Conservation (phyloP, 1,284 basidiomycete genomes). For the Apiotrichum siamense region DNA sequence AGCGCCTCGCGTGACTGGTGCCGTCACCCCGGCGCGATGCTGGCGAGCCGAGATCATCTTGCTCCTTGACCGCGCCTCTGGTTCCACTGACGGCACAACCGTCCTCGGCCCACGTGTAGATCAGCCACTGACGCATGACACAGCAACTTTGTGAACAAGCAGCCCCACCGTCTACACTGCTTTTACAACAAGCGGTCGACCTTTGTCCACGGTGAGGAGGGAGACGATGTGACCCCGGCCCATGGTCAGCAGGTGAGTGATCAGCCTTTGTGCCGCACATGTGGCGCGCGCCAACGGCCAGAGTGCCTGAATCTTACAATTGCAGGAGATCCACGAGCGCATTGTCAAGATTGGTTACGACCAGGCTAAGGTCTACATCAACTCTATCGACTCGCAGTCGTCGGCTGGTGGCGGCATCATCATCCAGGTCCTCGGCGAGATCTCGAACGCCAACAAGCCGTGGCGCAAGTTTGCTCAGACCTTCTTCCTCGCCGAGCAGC, state of each 20-base stretch:
- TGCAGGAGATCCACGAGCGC: slow-evolving; percentile 92
- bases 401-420: slow-evolving; percentile 94
- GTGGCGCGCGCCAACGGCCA: too few relatives aligned
- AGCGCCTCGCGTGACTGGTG: background rate
- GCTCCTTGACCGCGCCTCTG: too few relatives aligned
- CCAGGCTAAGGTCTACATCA: slow-evolving; percentile 96
- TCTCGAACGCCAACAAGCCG: slow-evolving; percentile 78
- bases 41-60: background rate
- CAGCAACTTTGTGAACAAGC: slow-evolving; percentile 92
- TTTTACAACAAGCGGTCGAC: slow-evolving; percentile 99
- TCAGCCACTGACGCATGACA: slow-evolving; percentile 1
- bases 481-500: slow-evolving; percentile 99
- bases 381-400: slow-evolving; percentile 87
- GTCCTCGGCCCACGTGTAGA: background rate
- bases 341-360: slow-evolving; percentile 89
- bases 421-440: slow-evolving; percentile 98
- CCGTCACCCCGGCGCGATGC: background rate
- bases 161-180: slow-evolving; percentile 91
- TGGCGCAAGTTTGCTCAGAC: slow-evolving; percentile 99
- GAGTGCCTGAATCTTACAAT: background rate
- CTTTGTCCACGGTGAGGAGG: slow-evolving; percentile 92
- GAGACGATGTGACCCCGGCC: slow-evolving; percentile 83
- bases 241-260: slow-evolving; percentile 73
- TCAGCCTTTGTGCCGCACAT: too few relatives aligned
- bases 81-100: background rate